These are phyloP conservation scores for Salix caprea DNA, from an alignment of 345 rosid genomes.

Conservation along the genomic window DNA sequence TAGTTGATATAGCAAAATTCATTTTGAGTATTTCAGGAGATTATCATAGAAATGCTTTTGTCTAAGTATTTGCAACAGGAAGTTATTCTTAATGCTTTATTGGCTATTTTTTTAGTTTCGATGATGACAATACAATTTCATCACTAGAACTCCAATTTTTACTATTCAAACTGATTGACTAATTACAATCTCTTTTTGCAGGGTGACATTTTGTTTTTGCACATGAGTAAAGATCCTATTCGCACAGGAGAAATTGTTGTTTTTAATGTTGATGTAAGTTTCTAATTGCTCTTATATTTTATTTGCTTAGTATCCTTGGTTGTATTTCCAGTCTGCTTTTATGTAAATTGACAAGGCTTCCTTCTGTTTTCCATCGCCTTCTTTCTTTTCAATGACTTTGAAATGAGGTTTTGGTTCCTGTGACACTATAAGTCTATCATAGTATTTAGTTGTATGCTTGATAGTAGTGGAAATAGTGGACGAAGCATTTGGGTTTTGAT, in stretches of 20 bases:
- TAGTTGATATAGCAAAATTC: not conserved
- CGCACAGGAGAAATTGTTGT: conserved; percentile 98
- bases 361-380: not conserved
- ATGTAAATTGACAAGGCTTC: not conserved
- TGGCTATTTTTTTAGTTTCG: not conserved
- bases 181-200: conserved; percentile 23
- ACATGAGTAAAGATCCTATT: conserved; percentile 88
- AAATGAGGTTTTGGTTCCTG: not conserved
- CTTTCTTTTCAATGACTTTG: not conserved
- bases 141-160: not conserved
- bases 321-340: not conserved
- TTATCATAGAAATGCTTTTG: not conserved
- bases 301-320: not conserved
- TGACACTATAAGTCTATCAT: not conserved
- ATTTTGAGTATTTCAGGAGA: not conserved
- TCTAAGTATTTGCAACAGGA: not conserved
- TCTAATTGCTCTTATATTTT: not conserved
- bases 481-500: not conserved
- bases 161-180: conserved; percentile 3
- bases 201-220: conserved; percentile 96
- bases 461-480: not conserved
- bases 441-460: not conserved
- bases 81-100: not conserved
- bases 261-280: conserved; percentile 80
- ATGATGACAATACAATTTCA: not conserved